Base-by-base conservation (phyloP, 768 basidiomycete species). In the Collybiopsis luxurians region DNA sequence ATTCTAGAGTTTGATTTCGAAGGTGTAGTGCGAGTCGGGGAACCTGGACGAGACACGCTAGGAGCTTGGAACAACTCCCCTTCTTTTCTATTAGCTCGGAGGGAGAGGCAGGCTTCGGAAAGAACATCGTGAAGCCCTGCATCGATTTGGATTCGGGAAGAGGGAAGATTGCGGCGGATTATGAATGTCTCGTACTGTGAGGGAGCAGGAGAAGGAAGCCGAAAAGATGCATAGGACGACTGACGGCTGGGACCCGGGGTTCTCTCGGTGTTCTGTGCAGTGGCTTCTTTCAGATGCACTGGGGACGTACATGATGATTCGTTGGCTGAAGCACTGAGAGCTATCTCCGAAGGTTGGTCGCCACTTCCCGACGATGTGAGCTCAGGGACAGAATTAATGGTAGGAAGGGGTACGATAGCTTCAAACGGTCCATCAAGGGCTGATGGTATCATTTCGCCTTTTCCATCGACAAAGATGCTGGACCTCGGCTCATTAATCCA, bases 41-140 rank as follows among this genome's bases (percentile, higher is more conserved):
- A 55, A 5, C 45, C 30, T 5, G 73, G 70, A 38, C 74, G 71
- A 44, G 73, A 68, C 56, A 73, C 70, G 62, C 72, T 79, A 38
- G 79, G 78, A 19, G 76, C 74, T 63, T 81, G 80, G 69, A 87
- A 87, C 51, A 89, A 73, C 57, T 83, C 82, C 63, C 84, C 82
- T 53, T 86, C 86, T 56, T 79, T 82, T 39, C 78, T 75, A 53
- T 75, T 80, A 7, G 87, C 86, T 42, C 95, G 82, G 15, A 87
- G 89, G 2, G 81, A 78, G 26, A 87, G 70, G 60, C 89, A 89
- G 23, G 77, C 75, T 58, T 87, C 84, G 11, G 92, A 94, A 62
- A 89, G 84, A 56, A 97, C 84, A 64, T 96, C 95, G 45, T 81
- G 78, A 17, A 98, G 73, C 11, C 85, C 85, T 43, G 87, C 82